A percentile compares a stretch with the other conserved stretches of the same genome.
Conservation (phyloP, 2,329 filamentous ascomycete species). For the Beauveria rudraprayagi region DNA sequence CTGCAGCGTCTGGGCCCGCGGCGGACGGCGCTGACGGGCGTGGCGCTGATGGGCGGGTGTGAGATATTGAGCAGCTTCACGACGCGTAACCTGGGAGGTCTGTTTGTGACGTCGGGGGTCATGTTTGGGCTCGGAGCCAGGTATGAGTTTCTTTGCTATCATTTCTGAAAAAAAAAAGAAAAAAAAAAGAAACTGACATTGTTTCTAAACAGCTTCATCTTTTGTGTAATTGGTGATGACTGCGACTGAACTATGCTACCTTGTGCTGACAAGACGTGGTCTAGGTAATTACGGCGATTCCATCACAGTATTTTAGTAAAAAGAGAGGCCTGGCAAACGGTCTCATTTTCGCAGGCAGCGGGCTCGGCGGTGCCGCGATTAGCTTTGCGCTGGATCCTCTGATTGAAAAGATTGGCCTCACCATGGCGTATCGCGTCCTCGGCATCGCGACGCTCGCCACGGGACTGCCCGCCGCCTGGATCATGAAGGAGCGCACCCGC, state of each 20-base stretch:
- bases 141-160: slow-evolving; percentile 12
- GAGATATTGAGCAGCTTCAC: slow-evolving; percentile 36
- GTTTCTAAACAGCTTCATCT: slow-evolving; percentile 22
- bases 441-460: slow-evolving; percentile 45
- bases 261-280: slow-evolving; percentile 14
- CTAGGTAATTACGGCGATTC: slow-evolving; percentile 35
- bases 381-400: slow-evolving; percentile 41
- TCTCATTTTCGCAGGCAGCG: slow-evolving; percentile 44
- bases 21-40: slow-evolving; percentile 37
- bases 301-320: slow-evolving; percentile 46
- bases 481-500: slow-evolving; percentile 39
- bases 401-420: slow-evolving; percentile 35
- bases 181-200: not conserved
- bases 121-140: slow-evolving; percentile 26
- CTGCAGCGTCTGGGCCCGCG: slow-evolving; percentile 42
- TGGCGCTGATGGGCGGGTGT: slow-evolving; percentile 41
- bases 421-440: slow-evolving; percentile 45
- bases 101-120: slow-evolving; percentile 28
- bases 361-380: slow-evolving; percentile 46
- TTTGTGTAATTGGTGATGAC: slow-evolving; percentile 25
- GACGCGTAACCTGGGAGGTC: slow-evolving; percentile 24
- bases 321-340: slow-evolving; percentile 50
- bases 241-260: slow-evolving; percentile 18
- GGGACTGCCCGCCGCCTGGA: slow-evolving; percentile 45
- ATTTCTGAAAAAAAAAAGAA: no score